phyloP scores from a whole-genome alignment of 129 eudicot genomes.

The Apium graveolens region DNA sequence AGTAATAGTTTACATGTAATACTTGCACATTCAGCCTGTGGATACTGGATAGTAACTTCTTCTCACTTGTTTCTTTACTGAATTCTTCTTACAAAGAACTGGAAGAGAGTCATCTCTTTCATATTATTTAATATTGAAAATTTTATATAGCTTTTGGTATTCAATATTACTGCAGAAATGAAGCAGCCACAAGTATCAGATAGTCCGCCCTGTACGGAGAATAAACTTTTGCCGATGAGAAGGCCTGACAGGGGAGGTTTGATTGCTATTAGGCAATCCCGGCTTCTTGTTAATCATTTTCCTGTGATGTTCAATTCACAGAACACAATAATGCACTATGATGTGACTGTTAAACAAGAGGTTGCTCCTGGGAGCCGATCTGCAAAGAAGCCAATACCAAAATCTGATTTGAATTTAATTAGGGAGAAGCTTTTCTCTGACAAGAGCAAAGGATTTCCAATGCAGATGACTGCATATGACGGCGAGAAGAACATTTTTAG shows the following conservation, averaged over 20 bases:
- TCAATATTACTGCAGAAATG: not conserved
- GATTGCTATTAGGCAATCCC: constrained; percentile 15
- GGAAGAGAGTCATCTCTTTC: not conserved
- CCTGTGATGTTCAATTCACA: constrained; percentile 37
- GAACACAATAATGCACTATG: constrained; percentile 38
- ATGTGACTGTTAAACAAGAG: constrained; percentile 31
- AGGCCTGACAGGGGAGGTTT: constrained; percentile 53
- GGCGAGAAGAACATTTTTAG: constrained; percentile 65
- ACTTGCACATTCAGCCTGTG: no score
- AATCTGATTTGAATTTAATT: constrained; percentile 26
- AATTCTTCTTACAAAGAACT: not conserved
- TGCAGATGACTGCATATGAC: constrained; percentile 51
- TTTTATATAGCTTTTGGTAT: not conserved
- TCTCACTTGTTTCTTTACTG: not conserved
- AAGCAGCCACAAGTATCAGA: not conserved
- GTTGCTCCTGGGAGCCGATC: constrained; percentile 15
- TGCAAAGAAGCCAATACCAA: constrained; percentile 26
- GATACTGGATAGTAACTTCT: not conserved
- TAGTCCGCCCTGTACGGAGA: not conserved
- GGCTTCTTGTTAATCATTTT: constrained; percentile 55
- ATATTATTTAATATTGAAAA: not conserved
- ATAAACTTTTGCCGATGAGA: constrained; percentile 34
- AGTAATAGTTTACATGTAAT: not conserved
- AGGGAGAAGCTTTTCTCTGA: constrained; percentile 35
- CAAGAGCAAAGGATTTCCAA: constrained; percentile 26